phyloP scores from a whole-genome alignment of 169 alveolate genomes.

The Cryptosporidium sp. region DNA sequence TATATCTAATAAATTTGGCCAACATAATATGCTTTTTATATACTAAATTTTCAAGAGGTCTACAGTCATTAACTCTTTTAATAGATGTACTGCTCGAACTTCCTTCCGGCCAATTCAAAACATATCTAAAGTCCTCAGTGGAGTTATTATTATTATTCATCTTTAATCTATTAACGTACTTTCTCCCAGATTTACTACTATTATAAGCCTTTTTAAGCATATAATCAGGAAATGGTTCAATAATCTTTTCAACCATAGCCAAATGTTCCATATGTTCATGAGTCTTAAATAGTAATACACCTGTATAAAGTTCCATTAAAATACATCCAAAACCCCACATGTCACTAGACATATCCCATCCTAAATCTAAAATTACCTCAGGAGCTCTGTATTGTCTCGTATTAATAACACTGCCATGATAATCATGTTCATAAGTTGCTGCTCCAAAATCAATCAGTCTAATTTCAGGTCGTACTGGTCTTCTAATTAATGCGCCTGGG shows the following conservation, averaged over 20 bases:
- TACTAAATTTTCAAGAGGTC: conserved; percentile 82
- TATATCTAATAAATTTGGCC: conserved; percentile 86
- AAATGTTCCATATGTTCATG: conserved; percentile 95
- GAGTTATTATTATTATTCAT: not conserved
- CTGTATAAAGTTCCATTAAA: conserved; percentile 93
- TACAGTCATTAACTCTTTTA: conserved; percentile 81
- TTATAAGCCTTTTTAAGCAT: conserved; percentile 81
- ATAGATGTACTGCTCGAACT: conserved; percentile 82
- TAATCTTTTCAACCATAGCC: conserved; percentile 91
- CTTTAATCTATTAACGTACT: conserved; percentile 18
- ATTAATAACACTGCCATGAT: conserved; percentile 95
- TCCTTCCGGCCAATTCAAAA: conserved; percentile 87
- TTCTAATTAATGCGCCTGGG: conserved; percentile 82
- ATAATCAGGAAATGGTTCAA: conserved; percentile 88
- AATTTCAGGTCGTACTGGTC: conserved; percentile 88
- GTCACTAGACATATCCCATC: conserved; percentile 95
- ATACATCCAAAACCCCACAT: conserved; percentile 97
- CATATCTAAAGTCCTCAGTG: conserved; percentile 4
- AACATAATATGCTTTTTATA: conserved; percentile 84
- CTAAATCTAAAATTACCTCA: conserved; percentile 94
- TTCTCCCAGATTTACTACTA: conserved; percentile 36
- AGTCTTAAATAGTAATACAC: conserved; percentile 92
- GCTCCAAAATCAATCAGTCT: conserved; percentile 98
- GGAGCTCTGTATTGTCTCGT: conserved; percentile 99
- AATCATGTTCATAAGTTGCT: conserved; percentile 95